Base-by-base conservation (phyloP, 2,329 filamentous ascomycete genomes). In the Phoma sp. region DNA sequence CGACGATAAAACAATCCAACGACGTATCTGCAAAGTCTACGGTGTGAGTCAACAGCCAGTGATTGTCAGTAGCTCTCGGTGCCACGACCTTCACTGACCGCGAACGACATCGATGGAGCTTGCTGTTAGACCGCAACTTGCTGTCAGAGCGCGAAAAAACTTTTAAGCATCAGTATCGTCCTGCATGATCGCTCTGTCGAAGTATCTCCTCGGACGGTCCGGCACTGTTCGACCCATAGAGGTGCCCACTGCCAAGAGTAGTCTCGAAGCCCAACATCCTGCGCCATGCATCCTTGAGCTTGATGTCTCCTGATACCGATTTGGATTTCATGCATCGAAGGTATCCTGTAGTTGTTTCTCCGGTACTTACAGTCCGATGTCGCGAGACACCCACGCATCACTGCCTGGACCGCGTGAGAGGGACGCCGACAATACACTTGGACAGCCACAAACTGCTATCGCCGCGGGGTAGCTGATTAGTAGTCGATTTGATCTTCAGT, bases 301-400 rank as follows among this genome's bases (percentile, higher is more conserved):
- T 20, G 29, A 34, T 10, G 5, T 43, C 28, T 29, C 33, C 23
- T 34, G 33, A 33, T 17, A 29, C 10, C 11, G 21, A 45, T 29
- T 15, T 17, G 30, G 4, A 26, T 7, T 40, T 17, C n/a, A 21
- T 25, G 21, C 21, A 10, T n/a, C 28, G 11, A 9, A 21, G 36
- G 28, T 3, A 20, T 11, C 30, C 18, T 36, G 14, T 15, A 47
- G 14, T 11, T 39, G 36, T 50, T 52, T 61, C 58, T 61, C 58
- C 58, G 58, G 48, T 29, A 26, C 29, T 34, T 7, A 23, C 17
- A 20, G 40, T 52, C 59, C 61, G 54, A 61, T 54, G 38, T 57
- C 59, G 59, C 61, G 26, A 38, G 15, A 34, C 28, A 23, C 18
- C 40, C 47, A 59, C 50, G 18, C 30, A n/a, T 56, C 50, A 56